These are phyloP conservation scores for Corylus avellana DNA, from an alignment of 306 rosid genomes.

Conservation along the genomic window DNA sequence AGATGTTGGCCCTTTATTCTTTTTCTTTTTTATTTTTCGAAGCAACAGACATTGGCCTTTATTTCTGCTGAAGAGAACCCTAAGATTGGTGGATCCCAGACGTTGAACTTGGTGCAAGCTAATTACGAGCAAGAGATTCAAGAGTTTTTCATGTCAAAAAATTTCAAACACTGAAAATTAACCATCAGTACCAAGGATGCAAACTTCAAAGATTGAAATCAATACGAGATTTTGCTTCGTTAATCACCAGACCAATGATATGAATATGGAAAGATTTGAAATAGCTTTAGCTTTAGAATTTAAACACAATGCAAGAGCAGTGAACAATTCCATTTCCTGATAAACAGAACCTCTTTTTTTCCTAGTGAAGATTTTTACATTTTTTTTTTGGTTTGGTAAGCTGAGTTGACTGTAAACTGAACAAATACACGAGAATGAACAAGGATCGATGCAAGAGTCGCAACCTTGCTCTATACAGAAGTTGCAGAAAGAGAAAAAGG, in stretches of 20 bases:
- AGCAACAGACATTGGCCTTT: background rate
- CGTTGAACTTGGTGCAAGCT: no score
- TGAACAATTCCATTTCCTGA: background rate
- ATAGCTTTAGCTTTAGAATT: background rate
- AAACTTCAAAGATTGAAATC: no score
- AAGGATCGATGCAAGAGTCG: constrained; percentile 34
- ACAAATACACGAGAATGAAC: constrained; percentile 28
- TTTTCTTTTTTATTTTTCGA: no score
- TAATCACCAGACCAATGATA: no score
- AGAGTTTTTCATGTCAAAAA: no score
- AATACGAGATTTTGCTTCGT: no score
- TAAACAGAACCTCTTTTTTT: background rate
- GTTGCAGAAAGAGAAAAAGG: constrained; percentile 49
- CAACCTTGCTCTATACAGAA: constrained; percentile 58
- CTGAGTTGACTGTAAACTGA: constrained; percentile 18
- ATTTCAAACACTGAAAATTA: no score
- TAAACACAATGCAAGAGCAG: background rate
- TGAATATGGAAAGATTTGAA: background rate
- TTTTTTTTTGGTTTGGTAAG: constrained; percentile 28
- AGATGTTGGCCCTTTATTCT: background rate
- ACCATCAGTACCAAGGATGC: no score
- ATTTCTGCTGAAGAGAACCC: background rate
- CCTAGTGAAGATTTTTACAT: constrained; percentile 23
- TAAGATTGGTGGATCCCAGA: background rate
- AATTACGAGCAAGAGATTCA: no score